phyloP scores from a whole-genome alignment of 2,329 filamentous ascomycete species.

The Ophiosphaerella herpotricha region DNA sequence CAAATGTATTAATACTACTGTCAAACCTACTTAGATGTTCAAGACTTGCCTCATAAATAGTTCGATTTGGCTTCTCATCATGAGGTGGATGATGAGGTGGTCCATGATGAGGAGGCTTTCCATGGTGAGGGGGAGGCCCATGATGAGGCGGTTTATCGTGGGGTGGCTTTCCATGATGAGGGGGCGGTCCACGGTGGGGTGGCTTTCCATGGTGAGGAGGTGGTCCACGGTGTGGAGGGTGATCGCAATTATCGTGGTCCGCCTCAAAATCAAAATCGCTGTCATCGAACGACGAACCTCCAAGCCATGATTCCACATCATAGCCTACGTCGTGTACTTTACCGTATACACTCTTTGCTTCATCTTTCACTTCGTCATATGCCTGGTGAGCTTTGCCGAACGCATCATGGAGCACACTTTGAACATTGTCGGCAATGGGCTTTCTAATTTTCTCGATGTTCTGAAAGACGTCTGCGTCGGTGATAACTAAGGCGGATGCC shows the following conservation, averaged over 20 bases:
- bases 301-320: constrained; percentile 55
- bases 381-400: constrained; percentile 49
- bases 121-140: constrained; percentile 3
- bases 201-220: constrained; percentile 3
- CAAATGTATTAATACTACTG: background rate
- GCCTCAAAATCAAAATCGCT: constrained; percentile 44
- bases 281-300: constrained; percentile 41
- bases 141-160: constrained; percentile 31
- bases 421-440: constrained; percentile 23
- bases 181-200: constrained; percentile 27
- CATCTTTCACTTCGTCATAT: constrained; percentile 47
- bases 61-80: constrained; percentile 62
- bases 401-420: constrained; percentile 28
- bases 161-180: constrained; percentile 10
- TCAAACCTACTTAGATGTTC: background rate
- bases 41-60: constrained; percentile 67
- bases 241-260: constrained; percentile 37
- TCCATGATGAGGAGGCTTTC: constrained; percentile 38
- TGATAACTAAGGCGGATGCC: constrained; percentile 58
- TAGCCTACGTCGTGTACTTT: constrained; percentile 51
- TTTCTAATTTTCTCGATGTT: constrained; percentile 33
- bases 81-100: constrained; percentile 45
- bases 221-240: constrained; percentile 17
- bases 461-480: constrained; percentile 55
- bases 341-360: constrained; percentile 44